A percentile compares a stretch with the other conserved stretches of the same genome.
phyloP scores from a whole-genome alignment of 345 rosid species.

The Citropsis articulata region DNA sequence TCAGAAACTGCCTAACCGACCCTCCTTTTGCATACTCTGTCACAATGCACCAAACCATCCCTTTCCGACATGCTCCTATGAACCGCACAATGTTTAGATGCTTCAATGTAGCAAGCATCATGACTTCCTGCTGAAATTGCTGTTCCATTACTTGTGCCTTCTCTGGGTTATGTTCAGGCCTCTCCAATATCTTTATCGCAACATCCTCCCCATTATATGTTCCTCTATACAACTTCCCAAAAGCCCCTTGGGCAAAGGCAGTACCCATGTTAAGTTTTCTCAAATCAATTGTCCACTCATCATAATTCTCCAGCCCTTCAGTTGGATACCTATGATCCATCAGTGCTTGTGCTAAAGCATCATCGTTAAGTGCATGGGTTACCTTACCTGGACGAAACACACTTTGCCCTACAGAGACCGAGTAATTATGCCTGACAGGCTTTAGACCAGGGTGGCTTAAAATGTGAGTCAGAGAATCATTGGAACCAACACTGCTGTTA shows the following conservation, averaged over 20 bases:
- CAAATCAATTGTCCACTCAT: constrained; percentile 67
- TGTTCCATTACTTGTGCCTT: constrained; percentile 53
- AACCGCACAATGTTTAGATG: constrained; percentile 53
- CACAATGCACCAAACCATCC: constrained; percentile 54
- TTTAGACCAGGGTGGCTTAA: constrained; percentile 58
- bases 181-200: constrained; percentile 55
- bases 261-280: constrained; percentile 65
- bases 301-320: constrained; percentile 46
- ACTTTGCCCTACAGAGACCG: constrained; percentile 53
- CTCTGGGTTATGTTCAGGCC: constrained; percentile 43
- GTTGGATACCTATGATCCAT: constrained; percentile 55
- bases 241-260: constrained; percentile 75
- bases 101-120: constrained; percentile 57
- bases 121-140: constrained; percentile 54
- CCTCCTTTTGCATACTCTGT: constrained; percentile 53
- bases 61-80: constrained; percentile 46
- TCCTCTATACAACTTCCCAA: constrained; percentile 62
- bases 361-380: constrained; percentile 51
- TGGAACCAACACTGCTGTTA: constrained; percentile 71
- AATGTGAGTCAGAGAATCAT: constrained; percentile 63
- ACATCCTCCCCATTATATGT: constrained; percentile 59
- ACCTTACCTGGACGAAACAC: constrained; percentile 56
- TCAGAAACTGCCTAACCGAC: constrained; percentile 42
- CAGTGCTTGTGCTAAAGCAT: constrained; percentile 57
- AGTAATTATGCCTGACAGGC: constrained; percentile 40